Percentiles rank a stretch among this genome's conserved stretches.
Conservation (phyloP, 176 grass and related monocot genomes). For the Phoenix roebelenii region DNA sequence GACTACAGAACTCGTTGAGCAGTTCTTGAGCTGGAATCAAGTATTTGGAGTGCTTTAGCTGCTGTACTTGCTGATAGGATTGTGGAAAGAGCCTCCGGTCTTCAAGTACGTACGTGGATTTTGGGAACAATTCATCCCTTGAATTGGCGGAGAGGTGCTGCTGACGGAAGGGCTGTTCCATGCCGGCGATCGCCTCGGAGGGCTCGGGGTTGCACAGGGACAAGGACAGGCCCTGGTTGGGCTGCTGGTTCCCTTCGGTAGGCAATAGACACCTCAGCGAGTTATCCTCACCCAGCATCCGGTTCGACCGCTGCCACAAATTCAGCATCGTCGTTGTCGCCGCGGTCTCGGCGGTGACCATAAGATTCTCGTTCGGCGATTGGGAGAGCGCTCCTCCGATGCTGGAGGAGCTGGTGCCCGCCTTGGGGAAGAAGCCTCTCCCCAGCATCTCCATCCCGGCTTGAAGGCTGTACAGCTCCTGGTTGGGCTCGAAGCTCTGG, state of each 20-base stretch:
- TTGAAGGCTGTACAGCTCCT: conserved; percentile 58
- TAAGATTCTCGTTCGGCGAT: conserved; percentile 24
- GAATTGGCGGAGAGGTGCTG: background rate
- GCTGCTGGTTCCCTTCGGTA: background rate
- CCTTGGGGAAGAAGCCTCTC: conserved; percentile 27
- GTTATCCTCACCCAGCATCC: conserved; percentile 23
- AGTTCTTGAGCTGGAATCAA: conserved; percentile 60
- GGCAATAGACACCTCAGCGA: conserved; percentile 10
- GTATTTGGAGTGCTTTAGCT: conserved; percentile 54
- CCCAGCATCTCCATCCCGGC: conserved; percentile 59
- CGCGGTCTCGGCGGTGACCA: conserved; percentile 25
- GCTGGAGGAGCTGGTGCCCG: conserved; percentile 16
- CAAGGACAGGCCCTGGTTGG: conserved; percentile 3
- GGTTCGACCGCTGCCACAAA: conserved; percentile 28
- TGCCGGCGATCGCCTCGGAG: background rate
- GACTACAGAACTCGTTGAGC: conserved; percentile 74
- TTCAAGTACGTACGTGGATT: background rate
- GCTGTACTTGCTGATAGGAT: conserved; percentile 10
- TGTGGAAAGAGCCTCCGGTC: background rate
- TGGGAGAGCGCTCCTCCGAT: conserved; percentile 25
- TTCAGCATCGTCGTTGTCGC: conserved; percentile 39
- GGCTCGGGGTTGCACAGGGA: conserved; percentile 10
- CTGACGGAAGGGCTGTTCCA: background rate
- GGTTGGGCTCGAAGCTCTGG: conserved; percentile 36
- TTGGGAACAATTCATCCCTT: background rate